Conservation (phyloP, 306 rosid genomes). For the Quercus suber region DNA sequence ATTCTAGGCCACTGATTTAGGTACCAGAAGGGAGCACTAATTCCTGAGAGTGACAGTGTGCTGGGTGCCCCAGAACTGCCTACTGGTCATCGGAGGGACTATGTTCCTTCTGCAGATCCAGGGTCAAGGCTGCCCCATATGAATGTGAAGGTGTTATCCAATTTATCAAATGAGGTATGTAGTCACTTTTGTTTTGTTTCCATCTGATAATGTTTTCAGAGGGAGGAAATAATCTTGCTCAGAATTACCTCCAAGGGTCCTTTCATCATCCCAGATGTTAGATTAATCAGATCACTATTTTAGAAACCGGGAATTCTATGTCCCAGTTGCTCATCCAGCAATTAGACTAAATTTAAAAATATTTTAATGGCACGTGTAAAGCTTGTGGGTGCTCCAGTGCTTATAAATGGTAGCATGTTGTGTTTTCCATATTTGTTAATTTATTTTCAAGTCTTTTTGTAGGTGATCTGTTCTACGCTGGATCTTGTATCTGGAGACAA, state of each 20-base stretch:
- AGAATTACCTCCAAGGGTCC: not conserved
- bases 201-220: not conserved
- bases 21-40: slow-evolving; percentile 72
- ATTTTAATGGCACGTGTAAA: not conserved
- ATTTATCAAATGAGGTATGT: slow-evolving; percentile 55
- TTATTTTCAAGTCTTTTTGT: slow-evolving; percentile 20
- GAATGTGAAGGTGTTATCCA: slow-evolving; percentile 48
- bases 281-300: not conserved
- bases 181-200: not conserved
- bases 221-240: not conserved
- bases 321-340: not conserved
- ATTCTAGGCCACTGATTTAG: slow-evolving; percentile 41
- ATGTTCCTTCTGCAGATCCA: slow-evolving; percentile 71
- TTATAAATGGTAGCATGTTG: not conserved
- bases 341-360: not conserved
- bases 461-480: slow-evolving; percentile 60
- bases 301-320: not conserved
- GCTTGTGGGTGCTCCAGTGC: not conserved
- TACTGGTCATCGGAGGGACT: slow-evolving; percentile 78
- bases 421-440: slow-evolving; percentile 4
- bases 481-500: slow-evolving; percentile 70
- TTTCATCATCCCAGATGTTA: not conserved
- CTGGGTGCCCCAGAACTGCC: slow-evolving; percentile 45
- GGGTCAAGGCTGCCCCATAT: slow-evolving; percentile 93
- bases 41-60: slow-evolving; percentile 38